These are phyloP conservation scores for Ogataea populi-albae DNA, from an alignment of 805 yeast species.

Conservation along the genomic window DNA sequence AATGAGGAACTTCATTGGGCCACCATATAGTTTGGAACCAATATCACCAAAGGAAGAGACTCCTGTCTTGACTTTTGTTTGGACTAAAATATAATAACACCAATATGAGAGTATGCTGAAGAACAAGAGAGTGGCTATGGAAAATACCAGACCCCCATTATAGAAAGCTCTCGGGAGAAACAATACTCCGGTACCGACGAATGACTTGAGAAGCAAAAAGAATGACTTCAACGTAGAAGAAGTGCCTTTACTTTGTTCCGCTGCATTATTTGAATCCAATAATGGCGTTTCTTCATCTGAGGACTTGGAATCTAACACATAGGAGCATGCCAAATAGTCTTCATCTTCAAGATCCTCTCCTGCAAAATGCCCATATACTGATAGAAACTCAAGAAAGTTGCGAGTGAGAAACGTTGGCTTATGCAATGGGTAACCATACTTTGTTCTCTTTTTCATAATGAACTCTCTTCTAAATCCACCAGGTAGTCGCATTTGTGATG, in stretches of 20 bases:
- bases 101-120: constrained; percentile 74
- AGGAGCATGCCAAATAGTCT: constrained; percentile 54
- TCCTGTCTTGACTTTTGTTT: constrained; percentile 53
- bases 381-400: constrained; percentile 73
- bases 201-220: constrained; percentile 66
- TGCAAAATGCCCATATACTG: constrained; percentile 82
- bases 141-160: constrained; percentile 70
- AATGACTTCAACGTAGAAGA: constrained; percentile 74
- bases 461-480: constrained; percentile 82
- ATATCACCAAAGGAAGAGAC: constrained; percentile 81
- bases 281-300: constrained; percentile 39
- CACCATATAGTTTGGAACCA: constrained; percentile 62
- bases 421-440: constrained; percentile 28
- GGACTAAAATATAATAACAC: constrained; percentile 68
- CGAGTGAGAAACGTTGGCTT: constrained; percentile 55
- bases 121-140: constrained; percentile 46
- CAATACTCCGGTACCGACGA: constrained; percentile 74
- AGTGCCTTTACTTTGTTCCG: constrained; percentile 33
- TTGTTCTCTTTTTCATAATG: constrained; percentile 35
- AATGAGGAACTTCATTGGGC: constrained; percentile 61
- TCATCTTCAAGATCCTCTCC: constrained; percentile 77
- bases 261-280: constrained; percentile 10
- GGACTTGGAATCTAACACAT: constrained; percentile 11
- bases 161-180: constrained; percentile 68
- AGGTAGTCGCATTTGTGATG: constrained; percentile 70